Conservation (phyloP, 176 grass and related monocot genomes). For the Oryza meridionalis region DNA sequence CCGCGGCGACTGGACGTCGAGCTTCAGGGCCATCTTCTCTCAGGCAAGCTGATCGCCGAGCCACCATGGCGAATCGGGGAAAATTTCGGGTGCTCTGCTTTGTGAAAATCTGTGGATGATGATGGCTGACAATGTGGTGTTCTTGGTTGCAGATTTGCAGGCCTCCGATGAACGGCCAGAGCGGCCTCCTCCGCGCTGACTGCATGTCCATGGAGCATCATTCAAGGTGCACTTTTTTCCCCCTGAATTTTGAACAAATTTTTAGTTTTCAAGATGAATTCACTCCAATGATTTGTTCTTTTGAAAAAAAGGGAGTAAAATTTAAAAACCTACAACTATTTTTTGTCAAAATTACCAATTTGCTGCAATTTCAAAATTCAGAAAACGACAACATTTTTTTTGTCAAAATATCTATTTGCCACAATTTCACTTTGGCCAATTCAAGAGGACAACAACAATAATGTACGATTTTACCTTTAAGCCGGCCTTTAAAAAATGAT, state of each 20-base stretch:
- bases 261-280: not conserved
- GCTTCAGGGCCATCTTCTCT: constrained; percentile 65
- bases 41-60: constrained; percentile 34
- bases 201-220: constrained; percentile 39
- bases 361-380: too few relatives aligned
- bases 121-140: not conserved
- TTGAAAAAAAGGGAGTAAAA: not conserved
- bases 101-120: not conserved
- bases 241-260: constrained; percentile 5
- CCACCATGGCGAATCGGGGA: not conserved
- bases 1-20: constrained; percentile 84
- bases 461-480: too few relatives aligned
- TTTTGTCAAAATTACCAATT: too few relatives aligned
- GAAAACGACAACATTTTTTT: too few relatives aligned
- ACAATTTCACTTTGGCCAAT: too few relatives aligned
- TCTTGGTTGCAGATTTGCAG: constrained; percentile 57
- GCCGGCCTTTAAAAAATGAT: too few relatives aligned
- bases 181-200: constrained; percentile 75
- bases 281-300: not conserved
- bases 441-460: too few relatives aligned
- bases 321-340: too few relatives aligned
- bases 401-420: too few relatives aligned
- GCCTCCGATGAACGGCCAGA: constrained; percentile 64
- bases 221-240: constrained; percentile 26
- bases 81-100: not conserved